Evolutionary conservation across 306 rosid species (phyloP), one percentile per base, ranked within the genome.

Genomic region (Vachellia collinsii): DNA sequence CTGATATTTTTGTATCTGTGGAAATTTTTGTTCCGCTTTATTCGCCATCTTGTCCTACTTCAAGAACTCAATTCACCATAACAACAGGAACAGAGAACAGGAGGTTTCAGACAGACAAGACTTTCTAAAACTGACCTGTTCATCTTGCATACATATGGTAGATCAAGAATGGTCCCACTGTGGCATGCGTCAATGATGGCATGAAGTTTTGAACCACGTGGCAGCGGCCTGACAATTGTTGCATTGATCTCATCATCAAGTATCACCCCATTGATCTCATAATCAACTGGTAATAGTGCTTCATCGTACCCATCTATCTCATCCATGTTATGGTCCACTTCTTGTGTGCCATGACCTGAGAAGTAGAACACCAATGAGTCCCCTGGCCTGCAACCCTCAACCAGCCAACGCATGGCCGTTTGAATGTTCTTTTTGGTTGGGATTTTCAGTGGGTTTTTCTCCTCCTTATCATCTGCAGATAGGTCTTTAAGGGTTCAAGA

Each of bases 211-310:
- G 87, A 86, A 47, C 88, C 93, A 14, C 14, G 82, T 51, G 92
- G 87, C 4, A 91, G 83, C 39, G 93, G 92, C 83, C 92, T 83
- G 25, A 91, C 89, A 4, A 91, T 88, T 3, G 86, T 88, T 43
- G 89, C 87, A 16, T 91, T 91, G 67, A 91, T 85, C 75, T 89
- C 96, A 29, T 91, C 93, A 48, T 91, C 96, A 16, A 88, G 11
- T 11, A 91, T 88, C 83, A 62, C 86, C 22, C 96, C 96, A 29
- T 63, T 75, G 0, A 67, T 25, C 79, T 80, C 84, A n/a, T 76
- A 88, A 82, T 91, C 93, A n/a, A 88, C 82, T 4, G 96, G 91
- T 80, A 93, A 91, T 19, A 91, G 39, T 19, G 89, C 89, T 80
- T 91, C 96, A 51, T 91, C 92, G 39, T 11, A 72, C 59, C 93